Conservation (phyloP, 495 filamentous ascomycete species). For the Neurospora sp. region DNA sequence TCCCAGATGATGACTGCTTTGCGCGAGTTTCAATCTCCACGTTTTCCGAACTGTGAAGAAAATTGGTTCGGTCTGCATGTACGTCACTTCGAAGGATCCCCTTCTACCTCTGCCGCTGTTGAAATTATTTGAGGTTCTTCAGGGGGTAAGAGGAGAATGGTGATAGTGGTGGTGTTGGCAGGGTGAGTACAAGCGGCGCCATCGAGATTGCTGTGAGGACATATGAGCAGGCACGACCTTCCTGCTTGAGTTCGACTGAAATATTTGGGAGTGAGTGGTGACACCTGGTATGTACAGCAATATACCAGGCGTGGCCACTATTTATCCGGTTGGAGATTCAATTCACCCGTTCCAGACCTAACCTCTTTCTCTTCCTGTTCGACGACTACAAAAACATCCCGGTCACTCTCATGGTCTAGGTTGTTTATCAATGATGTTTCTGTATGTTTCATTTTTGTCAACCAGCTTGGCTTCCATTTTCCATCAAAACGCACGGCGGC, state of each 20-base stretch:
- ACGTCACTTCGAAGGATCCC: slow-evolving; percentile 6
- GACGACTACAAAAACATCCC: background rate
- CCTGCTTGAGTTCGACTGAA: background rate
- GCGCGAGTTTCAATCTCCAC: background rate
- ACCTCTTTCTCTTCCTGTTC: background rate
- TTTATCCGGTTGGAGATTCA: slow-evolving; percentile 17
- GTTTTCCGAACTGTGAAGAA: background rate
- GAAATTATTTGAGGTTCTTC: background rate
- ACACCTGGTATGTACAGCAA: background rate
- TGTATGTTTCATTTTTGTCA: background rate
- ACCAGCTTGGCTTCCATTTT: background rate
- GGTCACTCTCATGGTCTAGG: background rate
- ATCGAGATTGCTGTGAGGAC: background rate
- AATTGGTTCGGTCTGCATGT: slow-evolving; percentile 1
- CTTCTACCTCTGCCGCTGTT: background rate
- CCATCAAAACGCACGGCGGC: background rate
- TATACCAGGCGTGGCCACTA: background rate
- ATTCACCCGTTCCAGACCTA: background rate
- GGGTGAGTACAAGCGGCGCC: background rate
- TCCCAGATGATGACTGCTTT: background rate
- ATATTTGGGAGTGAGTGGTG: background rate
- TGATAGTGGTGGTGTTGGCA: background rate
- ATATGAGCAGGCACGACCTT: slow-evolving; percentile 6
- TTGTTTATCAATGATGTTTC: background rate
- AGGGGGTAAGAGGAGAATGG: background rate